phyloP scores from a whole-genome alignment of 805 yeast species.

The Candida yuanshanica region DNA sequence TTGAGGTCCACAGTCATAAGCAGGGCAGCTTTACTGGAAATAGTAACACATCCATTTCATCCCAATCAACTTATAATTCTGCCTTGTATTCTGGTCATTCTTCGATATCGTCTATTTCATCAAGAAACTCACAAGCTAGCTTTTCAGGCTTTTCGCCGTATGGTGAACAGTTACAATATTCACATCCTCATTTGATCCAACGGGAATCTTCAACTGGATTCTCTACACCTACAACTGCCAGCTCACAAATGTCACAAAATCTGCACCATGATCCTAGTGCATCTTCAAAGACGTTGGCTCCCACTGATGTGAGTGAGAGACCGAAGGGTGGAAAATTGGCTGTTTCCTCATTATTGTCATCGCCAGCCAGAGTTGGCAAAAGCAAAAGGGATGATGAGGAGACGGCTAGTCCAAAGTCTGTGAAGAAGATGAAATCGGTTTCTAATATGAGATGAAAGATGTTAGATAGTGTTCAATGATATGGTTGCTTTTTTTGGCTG shows the following conservation, averaged over 20 bases:
- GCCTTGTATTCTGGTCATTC: constrained; percentile 21
- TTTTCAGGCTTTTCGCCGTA: constrained; percentile 10
- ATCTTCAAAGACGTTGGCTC: neutral
- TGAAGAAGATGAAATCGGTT: constrained; percentile 3
- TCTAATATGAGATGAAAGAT: constrained; percentile 1
- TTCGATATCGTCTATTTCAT: constrained; percentile 21
- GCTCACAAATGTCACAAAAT: no score
- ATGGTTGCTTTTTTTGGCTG: neutral
- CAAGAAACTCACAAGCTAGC: constrained; percentile 19
- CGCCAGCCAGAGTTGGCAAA: constrained; percentile 7
- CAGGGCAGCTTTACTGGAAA: constrained; percentile 1
- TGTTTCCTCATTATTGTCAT: constrained; percentile 18
- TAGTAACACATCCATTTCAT: constrained; percentile 11
- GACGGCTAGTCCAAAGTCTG: neutral
- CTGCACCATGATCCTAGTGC: neutral
- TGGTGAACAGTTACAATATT: neutral
- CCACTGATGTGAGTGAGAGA: neutral
- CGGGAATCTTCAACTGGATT: neutral
- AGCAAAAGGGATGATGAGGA: constrained; percentile 5
- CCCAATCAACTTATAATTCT: constrained; percentile 17
- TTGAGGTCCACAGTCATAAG: constrained; percentile 11
- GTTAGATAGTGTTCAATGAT: no score
- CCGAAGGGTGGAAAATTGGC: constrained; percentile 4
- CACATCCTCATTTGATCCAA: neutral
- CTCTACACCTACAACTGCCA: neutral